Conservation (phyloP, 805 yeast species). For the Metschnikowia dekortorum region DNA sequence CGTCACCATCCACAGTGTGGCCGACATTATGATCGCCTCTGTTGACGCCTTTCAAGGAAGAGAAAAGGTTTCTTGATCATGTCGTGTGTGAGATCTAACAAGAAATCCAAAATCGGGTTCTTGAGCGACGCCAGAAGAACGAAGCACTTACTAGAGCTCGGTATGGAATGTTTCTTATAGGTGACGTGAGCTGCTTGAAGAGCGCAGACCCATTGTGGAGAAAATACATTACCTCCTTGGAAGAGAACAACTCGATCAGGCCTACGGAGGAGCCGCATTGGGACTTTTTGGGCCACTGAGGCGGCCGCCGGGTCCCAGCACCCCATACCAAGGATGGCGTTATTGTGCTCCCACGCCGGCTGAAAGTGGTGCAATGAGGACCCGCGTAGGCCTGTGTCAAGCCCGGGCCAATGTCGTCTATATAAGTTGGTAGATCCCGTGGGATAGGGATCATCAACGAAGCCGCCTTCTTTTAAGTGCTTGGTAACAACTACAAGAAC, state of each 20-base stretch:
- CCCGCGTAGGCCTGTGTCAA: no score
- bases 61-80: slow-evolving; percentile 48
- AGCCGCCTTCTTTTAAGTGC: no score
- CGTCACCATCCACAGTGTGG: slow-evolving; percentile 46
- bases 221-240: slow-evolving; percentile 14
- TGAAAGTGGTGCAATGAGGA: no score
- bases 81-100: slow-evolving; percentile 64
- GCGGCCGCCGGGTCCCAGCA: no score
- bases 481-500: no score
- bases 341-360: no score
- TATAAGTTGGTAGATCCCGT: no score
- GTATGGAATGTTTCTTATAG: slow-evolving; percentile 56
- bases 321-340: no score
- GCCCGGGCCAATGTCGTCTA: no score
- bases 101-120: slow-evolving; percentile 71
- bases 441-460: no score
- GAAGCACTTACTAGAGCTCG: slow-evolving; percentile 87
- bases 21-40: slow-evolving; percentile 40
- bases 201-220: slow-evolving; percentile 15
- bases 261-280: no score
- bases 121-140: slow-evolving; percentile 79
- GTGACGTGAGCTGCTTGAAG: slow-evolving; percentile 14
- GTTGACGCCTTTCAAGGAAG: slow-evolving; percentile 60
- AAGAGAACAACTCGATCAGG: slow-evolving; percentile 9
- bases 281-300: no score